These are phyloP conservation scores for Alliaria petiolata DNA, from an alignment of 345 rosid species.

Conservation along the genomic window DNA sequence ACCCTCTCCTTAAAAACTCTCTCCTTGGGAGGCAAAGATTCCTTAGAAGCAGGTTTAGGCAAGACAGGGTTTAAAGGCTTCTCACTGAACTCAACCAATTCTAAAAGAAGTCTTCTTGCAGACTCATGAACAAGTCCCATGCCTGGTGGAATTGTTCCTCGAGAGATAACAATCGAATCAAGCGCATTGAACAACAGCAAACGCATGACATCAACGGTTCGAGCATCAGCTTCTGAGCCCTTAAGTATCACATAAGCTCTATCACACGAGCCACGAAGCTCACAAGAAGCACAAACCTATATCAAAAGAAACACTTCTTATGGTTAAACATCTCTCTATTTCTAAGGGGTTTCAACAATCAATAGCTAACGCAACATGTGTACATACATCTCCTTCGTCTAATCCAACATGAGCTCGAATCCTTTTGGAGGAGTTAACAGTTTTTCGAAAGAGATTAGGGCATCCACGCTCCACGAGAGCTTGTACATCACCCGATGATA, in stretches of 20 bases:
- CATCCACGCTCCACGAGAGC: constrained; percentile 76
- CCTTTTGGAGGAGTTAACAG: constrained; percentile 84
- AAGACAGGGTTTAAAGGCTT: constrained; percentile 47
- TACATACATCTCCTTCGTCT: constrained; percentile 86
- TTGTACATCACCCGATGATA: constrained; percentile 55
- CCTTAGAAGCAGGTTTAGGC: constrained; percentile 42
- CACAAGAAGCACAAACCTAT: constrained; percentile 85
- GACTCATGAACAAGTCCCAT: constrained; percentile 51
- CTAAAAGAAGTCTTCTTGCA: constrained; percentile 67
- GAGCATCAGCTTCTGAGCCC: constrained; percentile 63
- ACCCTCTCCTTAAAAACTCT: constrained; percentile 26
- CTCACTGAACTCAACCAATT: constrained; percentile 70
- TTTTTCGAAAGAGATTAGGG: constrained; percentile 72
- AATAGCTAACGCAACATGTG: not conserved
- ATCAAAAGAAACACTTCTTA: constrained; percentile 1
- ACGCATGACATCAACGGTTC: constrained; percentile 85
- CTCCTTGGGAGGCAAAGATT: constrained; percentile 28
- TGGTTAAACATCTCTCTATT: not conserved
- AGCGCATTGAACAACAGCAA: constrained; percentile 60
- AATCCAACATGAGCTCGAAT: constrained; percentile 57
- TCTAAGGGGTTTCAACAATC: not conserved
- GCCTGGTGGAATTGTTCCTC: constrained; percentile 49
- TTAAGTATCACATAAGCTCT: constrained; percentile 76
- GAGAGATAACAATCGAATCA: constrained; percentile 60
- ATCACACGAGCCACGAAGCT: constrained; percentile 80